Evolutionary conservation across 78 protist genomes (phyloP), one percentile per base, ranked within the genome.

Genomic region (Chrysochromulina parva): DNA sequence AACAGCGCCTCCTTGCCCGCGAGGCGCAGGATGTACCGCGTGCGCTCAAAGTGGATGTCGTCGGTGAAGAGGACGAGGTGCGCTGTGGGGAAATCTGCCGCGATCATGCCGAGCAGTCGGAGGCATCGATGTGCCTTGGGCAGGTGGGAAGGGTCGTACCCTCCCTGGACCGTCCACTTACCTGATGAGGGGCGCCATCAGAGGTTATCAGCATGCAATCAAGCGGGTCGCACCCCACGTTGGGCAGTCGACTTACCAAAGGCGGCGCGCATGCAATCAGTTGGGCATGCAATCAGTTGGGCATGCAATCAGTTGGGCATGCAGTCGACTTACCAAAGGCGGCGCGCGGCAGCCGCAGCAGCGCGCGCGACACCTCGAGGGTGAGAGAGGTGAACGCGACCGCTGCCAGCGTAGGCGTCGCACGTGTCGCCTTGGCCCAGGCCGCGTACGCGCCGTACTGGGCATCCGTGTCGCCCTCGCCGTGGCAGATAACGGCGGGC

Each of bases 311-410:
- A n/a, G n/a, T n/a, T n/a, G n/a, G n/a, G n/a, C n/a, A n/a, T n/a
- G n/a, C n/a, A n/a, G 6, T 58, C 62, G 22, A 58, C 22, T 58
- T 6, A 6, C 26, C 10, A 14, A 16, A 67, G 74, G 5, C 74
- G 20, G 28, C 20, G 53, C 53, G 19, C n/a, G 78, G 78, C 78
- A 14, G 78, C 50, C 78, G 6, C 22, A 24, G 78, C 26, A 69
- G 14, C 78, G 48, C 6, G 78, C 78, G 78, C 5, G 50, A 24
- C 53, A 16, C 53, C 82, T 74, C 82, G n/a, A 74, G 57, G 26
- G 82, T 74, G 55, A 74, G 82, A 3, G 82, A 74, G 4, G 82
- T 74, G 82, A 74, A 74, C 24, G 55, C 82, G 57, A 74, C 55
- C 16, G 48, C 3, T 13, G 48, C 26, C 13, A 74, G 55, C 58